A percentile compares a stretch with the other conserved stretches of the same genome.
These are phyloP conservation scores for Stephania yunnanensis DNA, from an alignment of 164 flowering plant species.

Conservation along the genomic window DNA sequence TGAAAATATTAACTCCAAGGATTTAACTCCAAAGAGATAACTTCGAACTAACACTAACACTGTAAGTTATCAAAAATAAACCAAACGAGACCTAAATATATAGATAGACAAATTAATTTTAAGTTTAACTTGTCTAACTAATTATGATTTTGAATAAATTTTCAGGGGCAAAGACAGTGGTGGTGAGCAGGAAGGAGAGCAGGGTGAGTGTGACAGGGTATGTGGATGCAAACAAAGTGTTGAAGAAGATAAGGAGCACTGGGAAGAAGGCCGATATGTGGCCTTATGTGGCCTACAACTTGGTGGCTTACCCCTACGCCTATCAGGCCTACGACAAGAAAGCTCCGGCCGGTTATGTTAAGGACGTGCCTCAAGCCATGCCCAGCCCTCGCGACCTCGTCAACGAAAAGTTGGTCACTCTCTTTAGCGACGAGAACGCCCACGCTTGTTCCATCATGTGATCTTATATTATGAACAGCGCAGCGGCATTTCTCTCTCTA, in stretches of 20 bases:
- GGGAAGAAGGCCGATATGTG: conserved; percentile 65
- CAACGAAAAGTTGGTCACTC: neutral
- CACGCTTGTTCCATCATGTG: conserved; percentile 7
- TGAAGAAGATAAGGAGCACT: conserved; percentile 46
- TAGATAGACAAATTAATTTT: no score
- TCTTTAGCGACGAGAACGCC: conserved; percentile 2
- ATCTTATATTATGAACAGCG: neutral
- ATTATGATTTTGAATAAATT: no score
- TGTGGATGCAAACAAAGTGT: conserved; percentile 56
- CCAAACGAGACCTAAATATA: no score
- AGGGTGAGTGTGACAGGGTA: conserved; percentile 66
- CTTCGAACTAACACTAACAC: no score
- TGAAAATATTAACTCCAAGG: no score
- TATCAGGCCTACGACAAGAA: conserved; percentile 72
- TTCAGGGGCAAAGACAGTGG: conserved; percentile 63
- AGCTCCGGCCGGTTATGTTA: conserved; percentile 63
- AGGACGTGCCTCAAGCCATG: conserved; percentile 20
- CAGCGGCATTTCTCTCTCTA: no score
- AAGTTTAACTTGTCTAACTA: no score
- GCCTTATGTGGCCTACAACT: conserved; percentile 73
- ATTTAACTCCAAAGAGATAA: no score
- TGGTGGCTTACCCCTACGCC: conserved; percentile 53
- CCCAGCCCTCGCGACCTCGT: neutral
- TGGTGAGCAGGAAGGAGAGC: conserved; percentile 58
- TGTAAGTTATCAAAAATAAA: no score